These are phyloP conservation scores for Talaromyces amestolkiae DNA, from an alignment of 2,329 filamentous ascomycete genomes.

Conservation along the genomic window DNA sequence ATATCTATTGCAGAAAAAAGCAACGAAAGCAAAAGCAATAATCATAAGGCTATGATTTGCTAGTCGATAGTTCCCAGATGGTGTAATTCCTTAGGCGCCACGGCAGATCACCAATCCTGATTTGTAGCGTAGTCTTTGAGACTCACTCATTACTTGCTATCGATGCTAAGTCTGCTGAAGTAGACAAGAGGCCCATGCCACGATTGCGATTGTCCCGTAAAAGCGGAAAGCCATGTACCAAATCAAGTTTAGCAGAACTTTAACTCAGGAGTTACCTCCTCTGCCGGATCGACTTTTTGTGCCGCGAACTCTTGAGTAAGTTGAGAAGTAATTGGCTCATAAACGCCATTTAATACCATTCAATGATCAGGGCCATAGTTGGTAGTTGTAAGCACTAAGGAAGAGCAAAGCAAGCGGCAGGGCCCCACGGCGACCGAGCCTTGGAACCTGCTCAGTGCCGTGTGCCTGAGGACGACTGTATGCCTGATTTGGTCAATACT, in stretches of 20 bases:
- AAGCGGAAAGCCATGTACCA: background rate
- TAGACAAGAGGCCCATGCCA: background rate
- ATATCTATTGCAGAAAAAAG: background rate
- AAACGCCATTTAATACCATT: background rate
- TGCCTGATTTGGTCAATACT: slow-evolving; percentile 11
- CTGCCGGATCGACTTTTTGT: slow-evolving; percentile 3
- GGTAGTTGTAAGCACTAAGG: no score
- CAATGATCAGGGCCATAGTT: no score
- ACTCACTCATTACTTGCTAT: no score
- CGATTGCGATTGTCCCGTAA: background rate
- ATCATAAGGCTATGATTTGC: background rate
- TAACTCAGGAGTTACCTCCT: background rate
- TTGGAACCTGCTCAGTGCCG: background rate
- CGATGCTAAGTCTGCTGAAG: background rate
- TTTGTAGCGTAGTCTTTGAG: background rate
- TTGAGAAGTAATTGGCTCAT: background rate
- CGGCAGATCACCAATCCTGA: slow-evolving; percentile 3
- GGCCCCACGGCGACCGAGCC: background rate
- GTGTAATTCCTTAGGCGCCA: background rate
- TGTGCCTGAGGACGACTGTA: slow-evolving; percentile 2
- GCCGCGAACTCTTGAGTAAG: background rate
- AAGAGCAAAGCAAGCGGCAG: background rate
- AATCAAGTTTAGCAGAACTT: background rate
- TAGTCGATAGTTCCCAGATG: background rate
- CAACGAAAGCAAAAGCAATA: background rate